Percentiles rank a stretch among this genome's conserved stretches.
These are phyloP conservation scores for Calocybe gambosa DNA, from an alignment of 1,284 basidiomycete genomes.

Conservation along the genomic window DNA sequence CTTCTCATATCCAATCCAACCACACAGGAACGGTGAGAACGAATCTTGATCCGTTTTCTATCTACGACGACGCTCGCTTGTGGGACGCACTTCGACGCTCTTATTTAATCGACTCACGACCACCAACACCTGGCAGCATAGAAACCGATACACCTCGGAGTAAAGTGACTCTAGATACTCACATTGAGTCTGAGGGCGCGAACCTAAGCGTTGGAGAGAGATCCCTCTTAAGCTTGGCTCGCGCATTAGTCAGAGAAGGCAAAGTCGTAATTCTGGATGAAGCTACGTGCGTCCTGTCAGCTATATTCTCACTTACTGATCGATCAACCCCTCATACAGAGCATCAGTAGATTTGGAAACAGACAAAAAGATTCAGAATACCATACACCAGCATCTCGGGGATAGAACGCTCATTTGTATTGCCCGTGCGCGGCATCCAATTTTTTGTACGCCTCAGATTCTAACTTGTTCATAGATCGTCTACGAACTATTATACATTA, in stretches of 20 bases:
- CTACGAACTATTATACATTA: constrained; percentile 78
- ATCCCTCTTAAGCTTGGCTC: constrained; percentile 59
- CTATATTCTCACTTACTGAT: background rate
- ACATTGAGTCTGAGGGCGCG: constrained; percentile 58
- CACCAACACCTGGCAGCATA: constrained; percentile 16
- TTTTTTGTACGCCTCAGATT: background rate
- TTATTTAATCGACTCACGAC: constrained; percentile 37
- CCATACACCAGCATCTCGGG: constrained; percentile 61
- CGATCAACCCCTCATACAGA: constrained; percentile 17
- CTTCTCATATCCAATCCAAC: constrained; percentile 12
- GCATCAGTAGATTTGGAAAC: constrained; percentile 68
- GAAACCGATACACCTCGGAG: constrained; percentile 13
- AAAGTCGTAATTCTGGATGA: constrained; percentile 63
- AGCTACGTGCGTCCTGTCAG: constrained; percentile 36
- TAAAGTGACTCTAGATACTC: constrained; percentile 49
- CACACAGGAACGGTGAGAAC: constrained; percentile 48
- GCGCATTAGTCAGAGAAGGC: constrained; percentile 56
- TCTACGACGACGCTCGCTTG: constrained; percentile 51
- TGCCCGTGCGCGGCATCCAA: constrained; percentile 36
- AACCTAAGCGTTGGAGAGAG: constrained; percentile 64
- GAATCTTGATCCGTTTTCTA: constrained; percentile 65
- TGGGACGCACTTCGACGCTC: constrained; percentile 59
- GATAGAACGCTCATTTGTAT: constrained; percentile 66
- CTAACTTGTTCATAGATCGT: constrained; percentile 37
- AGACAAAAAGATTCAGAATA: constrained; percentile 66